These are phyloP conservation scores for Sophora flavescens DNA, from an alignment of 306 rosid species.

Conservation along the genomic window DNA sequence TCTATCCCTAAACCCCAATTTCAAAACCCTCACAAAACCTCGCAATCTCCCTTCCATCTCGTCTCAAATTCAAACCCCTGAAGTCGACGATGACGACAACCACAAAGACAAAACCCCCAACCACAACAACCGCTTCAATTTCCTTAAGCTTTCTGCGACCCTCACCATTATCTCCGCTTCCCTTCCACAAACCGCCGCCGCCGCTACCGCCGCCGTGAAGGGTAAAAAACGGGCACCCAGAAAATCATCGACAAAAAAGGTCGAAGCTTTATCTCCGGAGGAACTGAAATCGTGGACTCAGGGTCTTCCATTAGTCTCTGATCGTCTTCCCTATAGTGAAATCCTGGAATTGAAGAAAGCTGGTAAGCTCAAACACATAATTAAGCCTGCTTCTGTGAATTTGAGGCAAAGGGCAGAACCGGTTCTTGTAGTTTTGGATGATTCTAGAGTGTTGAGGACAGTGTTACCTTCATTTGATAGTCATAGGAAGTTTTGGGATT, in stretches of 20 bases:
- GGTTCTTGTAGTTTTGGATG: constrained; percentile 80
- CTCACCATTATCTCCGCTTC: constrained; percentile 79
- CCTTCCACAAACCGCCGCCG: constrained; percentile 57
- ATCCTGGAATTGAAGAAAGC: constrained; percentile 58
- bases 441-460: constrained; percentile 76
- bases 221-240: constrained; percentile 60
- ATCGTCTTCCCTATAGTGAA: constrained; percentile 81
- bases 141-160: constrained; percentile 73
- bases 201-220: constrained; percentile 53
- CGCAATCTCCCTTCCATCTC: constrained; percentile 51
- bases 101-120: constrained; percentile 27
- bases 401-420: constrained; percentile 60
- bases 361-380: constrained; percentile 80
- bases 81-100: constrained; percentile 21
- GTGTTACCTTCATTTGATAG: constrained; percentile 73
- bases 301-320: constrained; percentile 79
- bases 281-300: constrained; percentile 74
- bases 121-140: constrained; percentile 46
- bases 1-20: constrained; percentile 48
- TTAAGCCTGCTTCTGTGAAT: constrained; percentile 57
- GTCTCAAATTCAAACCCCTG: constrained; percentile 53
- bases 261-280: constrained; percentile 71
- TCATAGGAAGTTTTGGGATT: constrained; percentile 73
- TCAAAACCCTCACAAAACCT: constrained; percentile 44
- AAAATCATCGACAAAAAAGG: constrained; percentile 62